Evolutionary conservation across 768 basidiomycete species (phyloP).

Genomic region (Amanita rimosa): DNA sequence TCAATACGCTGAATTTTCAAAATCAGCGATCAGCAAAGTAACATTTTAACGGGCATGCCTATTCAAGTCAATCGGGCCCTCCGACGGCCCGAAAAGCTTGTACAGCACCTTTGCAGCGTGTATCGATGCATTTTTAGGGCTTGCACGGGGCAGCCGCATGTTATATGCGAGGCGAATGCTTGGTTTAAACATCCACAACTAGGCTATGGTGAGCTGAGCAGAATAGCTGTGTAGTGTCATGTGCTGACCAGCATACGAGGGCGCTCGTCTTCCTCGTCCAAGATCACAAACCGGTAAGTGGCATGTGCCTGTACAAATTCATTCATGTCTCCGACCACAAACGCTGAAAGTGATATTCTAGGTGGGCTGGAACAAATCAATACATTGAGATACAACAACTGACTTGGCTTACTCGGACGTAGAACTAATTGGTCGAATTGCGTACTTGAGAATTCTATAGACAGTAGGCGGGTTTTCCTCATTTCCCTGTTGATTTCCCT

Average conservation of each 20-base stretch:
- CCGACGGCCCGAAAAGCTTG: conserved; percentile 59
- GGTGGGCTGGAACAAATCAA: conserved; percentile 18
- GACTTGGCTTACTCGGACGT: conserved; percentile 47
- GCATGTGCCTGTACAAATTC: conserved; percentile 91
- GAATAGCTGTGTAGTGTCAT: not conserved
- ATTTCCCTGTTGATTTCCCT: conserved; percentile 27
- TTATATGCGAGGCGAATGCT: conserved; percentile 71
- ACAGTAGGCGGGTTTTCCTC: conserved; percentile 24
- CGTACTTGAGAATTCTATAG: conserved; percentile 76
- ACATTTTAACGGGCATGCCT: conserved; percentile 25
- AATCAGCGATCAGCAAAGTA: not conserved
- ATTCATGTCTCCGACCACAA: conserved; percentile 83
- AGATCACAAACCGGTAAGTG: conserved; percentile 81
- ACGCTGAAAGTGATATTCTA: conserved; percentile 68
- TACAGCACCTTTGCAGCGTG: conserved; percentile 78
- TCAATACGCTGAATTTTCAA: conserved; percentile 32
- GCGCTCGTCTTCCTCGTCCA: conserved; percentile 78
- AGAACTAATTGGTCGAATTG: conserved; percentile 60
- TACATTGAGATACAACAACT: not conserved
- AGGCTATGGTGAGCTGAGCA: conserved; percentile 3
- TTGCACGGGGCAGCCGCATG: conserved; percentile 36
- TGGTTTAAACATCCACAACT: conserved; percentile 97
- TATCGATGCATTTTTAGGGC: conserved; percentile 53
- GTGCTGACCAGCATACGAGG: conserved; percentile 65
- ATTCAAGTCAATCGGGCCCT: conserved; percentile 39